phyloP scores from a whole-genome alignment of 768 basidiomycete species.

The Leccinellum luteum region DNA sequence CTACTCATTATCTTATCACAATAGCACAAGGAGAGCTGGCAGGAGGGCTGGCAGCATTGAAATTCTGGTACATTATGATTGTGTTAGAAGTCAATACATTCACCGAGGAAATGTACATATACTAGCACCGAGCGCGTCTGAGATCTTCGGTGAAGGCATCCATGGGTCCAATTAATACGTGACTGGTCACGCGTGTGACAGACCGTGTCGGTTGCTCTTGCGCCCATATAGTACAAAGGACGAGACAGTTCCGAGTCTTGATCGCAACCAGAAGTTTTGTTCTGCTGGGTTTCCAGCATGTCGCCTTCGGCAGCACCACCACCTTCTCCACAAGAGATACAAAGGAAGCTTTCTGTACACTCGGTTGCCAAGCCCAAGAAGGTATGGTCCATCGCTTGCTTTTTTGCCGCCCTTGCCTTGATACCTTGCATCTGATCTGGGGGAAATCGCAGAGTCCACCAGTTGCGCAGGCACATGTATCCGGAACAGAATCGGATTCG shows the following conservation, averaged over 20 bases:
- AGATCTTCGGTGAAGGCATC: not conserved
- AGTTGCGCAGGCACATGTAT: constrained; percentile 39
- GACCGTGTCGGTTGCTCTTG: constrained; percentile 16
- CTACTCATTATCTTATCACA: constrained; percentile 6
- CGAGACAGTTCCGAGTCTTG: constrained; percentile 7
- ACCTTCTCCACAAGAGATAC: constrained; percentile 83
- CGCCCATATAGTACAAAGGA: constrained; percentile 1
- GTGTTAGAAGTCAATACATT: not conserved
- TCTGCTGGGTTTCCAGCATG: constrained; percentile 19
- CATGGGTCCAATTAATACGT: constrained; percentile 4
- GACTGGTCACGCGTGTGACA: constrained; percentile 26
- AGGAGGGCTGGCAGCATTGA: not conserved
- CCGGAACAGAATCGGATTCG: constrained; percentile 85
- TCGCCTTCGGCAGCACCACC: constrained; percentile 43
- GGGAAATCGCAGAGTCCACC: constrained; percentile 29
- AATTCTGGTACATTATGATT: not conserved
- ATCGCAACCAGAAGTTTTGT: constrained; percentile 11
- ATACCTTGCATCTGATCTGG: constrained; percentile 15
- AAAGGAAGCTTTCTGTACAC: constrained; percentile 80
- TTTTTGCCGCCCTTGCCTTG: not conserved
- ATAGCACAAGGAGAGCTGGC: not conserved
- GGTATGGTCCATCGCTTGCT: constrained; percentile 28
- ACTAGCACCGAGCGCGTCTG: constrained; percentile 11
- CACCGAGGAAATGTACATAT: not conserved
- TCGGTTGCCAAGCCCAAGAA: constrained; percentile 53